Evolutionary conservation across 2,329 filamentous ascomycete species (phyloP).

Genomic region (Talaromyces islandicus): DNA sequence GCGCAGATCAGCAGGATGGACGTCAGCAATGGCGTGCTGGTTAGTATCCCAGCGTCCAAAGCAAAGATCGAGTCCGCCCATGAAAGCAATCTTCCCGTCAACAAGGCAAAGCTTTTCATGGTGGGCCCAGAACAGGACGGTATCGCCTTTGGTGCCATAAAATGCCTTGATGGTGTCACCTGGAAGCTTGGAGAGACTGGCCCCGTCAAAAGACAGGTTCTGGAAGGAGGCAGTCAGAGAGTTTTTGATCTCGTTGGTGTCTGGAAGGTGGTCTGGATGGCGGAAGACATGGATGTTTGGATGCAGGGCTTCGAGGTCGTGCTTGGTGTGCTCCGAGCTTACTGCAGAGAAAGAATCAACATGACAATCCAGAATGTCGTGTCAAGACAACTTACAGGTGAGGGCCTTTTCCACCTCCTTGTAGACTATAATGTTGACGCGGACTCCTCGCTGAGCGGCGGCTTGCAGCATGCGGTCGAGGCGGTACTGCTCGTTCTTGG

Average conservation of each 20-base stretch:
- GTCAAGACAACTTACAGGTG: conserved; percentile 54
- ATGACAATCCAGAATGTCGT: neutral
- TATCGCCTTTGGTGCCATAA: conserved; percentile 74
- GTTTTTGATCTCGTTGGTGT: conserved; percentile 60
- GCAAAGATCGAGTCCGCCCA: conserved; percentile 84
- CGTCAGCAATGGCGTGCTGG: conserved; percentile 77
- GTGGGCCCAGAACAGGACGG: conserved; percentile 86
- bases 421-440: conserved; percentile 82
- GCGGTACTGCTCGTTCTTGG: conserved; percentile 74
- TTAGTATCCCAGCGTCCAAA: conserved; percentile 88
- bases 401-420: conserved; percentile 81
- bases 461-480: conserved; percentile 76
- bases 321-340: conserved; percentile 69
- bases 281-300: conserved; percentile 83
- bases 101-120: conserved; percentile 86
- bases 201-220: conserved; percentile 50
- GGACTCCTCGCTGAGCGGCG: conserved; percentile 77
- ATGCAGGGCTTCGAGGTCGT: conserved; percentile 68
- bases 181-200: conserved; percentile 58
- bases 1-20: conserved; percentile 71
- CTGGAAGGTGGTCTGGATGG: conserved; percentile 81
- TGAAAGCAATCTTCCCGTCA: conserved; percentile 75
- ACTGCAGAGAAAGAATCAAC: conserved; percentile 36
- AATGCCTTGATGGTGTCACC: conserved; percentile 68
- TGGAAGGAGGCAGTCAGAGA: conserved; percentile 52